phyloP scores from a whole-genome alignment of 78 protist species.

The Dictyostelium firmibasis region DNA sequence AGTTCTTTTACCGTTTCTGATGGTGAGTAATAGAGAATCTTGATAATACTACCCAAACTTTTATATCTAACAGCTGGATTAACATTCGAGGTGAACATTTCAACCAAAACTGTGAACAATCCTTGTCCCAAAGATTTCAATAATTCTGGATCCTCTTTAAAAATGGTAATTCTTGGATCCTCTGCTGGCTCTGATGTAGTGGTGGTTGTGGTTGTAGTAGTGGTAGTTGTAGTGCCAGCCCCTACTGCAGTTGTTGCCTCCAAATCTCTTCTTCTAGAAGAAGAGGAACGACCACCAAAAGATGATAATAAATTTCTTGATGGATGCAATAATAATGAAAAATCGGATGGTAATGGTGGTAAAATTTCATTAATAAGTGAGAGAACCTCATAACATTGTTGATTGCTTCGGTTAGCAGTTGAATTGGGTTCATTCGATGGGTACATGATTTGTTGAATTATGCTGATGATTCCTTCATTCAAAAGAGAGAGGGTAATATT shows the following conservation, averaged over 20 bases:
- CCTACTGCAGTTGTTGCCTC: background rate
- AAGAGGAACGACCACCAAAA: background rate
- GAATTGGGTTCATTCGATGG: background rate
- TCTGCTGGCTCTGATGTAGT: background rate
- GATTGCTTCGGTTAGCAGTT: conserved; percentile 17
- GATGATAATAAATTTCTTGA: background rate
- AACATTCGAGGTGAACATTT: conserved; percentile 74
- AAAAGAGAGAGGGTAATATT: background rate
- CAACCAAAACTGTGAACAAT: conserved; percentile 50
- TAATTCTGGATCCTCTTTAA: conserved; percentile 33
- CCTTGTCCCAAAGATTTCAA: conserved; percentile 23
- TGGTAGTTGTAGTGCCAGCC: background rate
- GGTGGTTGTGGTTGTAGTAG: background rate
- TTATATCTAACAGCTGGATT: conserved; percentile 76
- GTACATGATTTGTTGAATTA: conserved; percentile 28
- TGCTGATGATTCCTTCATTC: conserved; percentile 44
- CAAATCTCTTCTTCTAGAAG: conserved; percentile 5
- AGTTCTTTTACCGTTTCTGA: conserved; percentile 29
- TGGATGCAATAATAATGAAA: conserved; percentile 3
- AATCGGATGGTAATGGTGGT: conserved; percentile 74
- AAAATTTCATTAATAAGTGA: conserved; percentile 74
- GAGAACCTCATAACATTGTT: conserved; percentile 60
- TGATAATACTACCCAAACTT: conserved; percentile 65
- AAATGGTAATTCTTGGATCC: conserved; percentile 58
- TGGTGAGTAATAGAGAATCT: conserved; percentile 60